Percentiles rank a stretch among this genome's conserved stretches.
Evolutionary conservation across 305 asterid genomes (phyloP).

Genomic region (Solanum hybrid): DNA sequence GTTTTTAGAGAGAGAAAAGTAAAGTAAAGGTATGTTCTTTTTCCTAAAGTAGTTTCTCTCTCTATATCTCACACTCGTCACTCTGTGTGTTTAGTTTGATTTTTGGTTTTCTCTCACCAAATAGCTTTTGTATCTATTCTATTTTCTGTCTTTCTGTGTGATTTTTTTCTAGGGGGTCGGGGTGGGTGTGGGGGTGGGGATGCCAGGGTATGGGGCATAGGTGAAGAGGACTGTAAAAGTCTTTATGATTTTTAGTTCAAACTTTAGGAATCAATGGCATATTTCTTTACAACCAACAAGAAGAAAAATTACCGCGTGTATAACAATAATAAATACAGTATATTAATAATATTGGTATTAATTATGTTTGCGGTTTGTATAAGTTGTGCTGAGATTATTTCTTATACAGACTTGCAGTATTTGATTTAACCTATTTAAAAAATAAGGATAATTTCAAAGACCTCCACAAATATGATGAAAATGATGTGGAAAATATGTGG

Average conservation of each 20-base stretch:
- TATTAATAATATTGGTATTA: too few species aligned
- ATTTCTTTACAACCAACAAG: neutral
- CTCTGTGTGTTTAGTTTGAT: constrained; percentile 10
- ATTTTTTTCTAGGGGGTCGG: neutral
- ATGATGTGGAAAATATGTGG: too few species aligned
- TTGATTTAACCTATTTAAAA: too few species aligned
- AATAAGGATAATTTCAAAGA: too few species aligned
- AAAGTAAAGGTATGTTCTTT: constrained; percentile 16
- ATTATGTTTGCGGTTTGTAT: too few species aligned
- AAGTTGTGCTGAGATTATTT: too few species aligned
- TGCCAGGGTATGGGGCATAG: neutral
- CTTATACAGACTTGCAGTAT: neutral
- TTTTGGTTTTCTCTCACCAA: neutral
- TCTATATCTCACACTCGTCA: constrained; percentile 10
- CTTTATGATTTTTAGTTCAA: too few species aligned
- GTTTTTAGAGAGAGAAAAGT: constrained; percentile 35
- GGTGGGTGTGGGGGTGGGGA: neutral
- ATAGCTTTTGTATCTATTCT: constrained; percentile 6
- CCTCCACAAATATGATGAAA: neutral
- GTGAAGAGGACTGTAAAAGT: too few species aligned
- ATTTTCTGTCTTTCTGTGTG: constrained; percentile 8
- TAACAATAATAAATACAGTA: too few species aligned
- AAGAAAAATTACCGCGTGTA: neutral
- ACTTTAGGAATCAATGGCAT: too few species aligned
- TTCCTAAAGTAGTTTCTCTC: constrained; percentile 19